Percentiles rank a stretch among this genome's conserved stretches.
phyloP scores from a whole-genome alignment of 179 eudicot species.

The Drosera spatulata region DNA sequence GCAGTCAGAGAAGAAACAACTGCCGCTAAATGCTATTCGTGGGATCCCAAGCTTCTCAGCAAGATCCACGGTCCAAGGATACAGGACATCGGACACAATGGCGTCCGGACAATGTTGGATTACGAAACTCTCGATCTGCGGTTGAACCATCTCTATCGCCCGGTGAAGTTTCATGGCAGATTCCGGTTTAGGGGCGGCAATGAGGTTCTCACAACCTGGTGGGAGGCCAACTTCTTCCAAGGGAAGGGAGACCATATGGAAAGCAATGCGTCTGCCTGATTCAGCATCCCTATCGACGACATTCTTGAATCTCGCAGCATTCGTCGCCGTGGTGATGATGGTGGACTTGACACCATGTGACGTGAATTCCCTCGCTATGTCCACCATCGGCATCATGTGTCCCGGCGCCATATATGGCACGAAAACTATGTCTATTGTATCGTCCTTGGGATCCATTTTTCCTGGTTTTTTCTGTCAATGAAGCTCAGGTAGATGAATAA shows the following conservation, averaged over 20 bases:
- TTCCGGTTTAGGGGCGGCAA: slow-evolving; percentile 15
- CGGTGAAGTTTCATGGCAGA: slow-evolving; percentile 12
- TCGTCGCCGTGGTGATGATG: slow-evolving; percentile 25
- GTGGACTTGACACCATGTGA: slow-evolving; percentile 16
- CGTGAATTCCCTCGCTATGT: slow-evolving; percentile 21
- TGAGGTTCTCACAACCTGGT: slow-evolving; percentile 29
- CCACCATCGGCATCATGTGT: slow-evolving; percentile 37
- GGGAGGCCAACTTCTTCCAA: slow-evolving; percentile 31
- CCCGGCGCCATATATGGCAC: slow-evolving; percentile 38
- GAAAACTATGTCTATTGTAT: slow-evolving; percentile 19
- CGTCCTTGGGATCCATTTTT: slow-evolving; percentile 1
- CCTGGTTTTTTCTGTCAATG: neutral
- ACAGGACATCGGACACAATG: slow-evolving; percentile 42
- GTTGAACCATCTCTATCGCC: slow-evolving; percentile 22
- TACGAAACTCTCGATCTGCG: slow-evolving; percentile 17
- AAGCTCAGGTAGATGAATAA: too few relatives aligned
- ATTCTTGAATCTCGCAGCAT: slow-evolving; percentile 13
- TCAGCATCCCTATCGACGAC: slow-evolving; percentile 3
- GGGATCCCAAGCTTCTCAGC: slow-evolving; percentile 26
- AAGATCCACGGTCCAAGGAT: slow-evolving; percentile 40
- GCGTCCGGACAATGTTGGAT: slow-evolving; percentile 20
- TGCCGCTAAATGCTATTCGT: slow-evolving; percentile 25
- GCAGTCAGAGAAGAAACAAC: slow-evolving; percentile 26
- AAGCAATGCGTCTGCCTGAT: slow-evolving; percentile 7
- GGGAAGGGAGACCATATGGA: slow-evolving; percentile 22